A percentile compares a stretch with the other conserved stretches of the same genome.
Conservation (phyloP, 805 yeast species). For the Wickerhamiella spandovensis region DNA sequence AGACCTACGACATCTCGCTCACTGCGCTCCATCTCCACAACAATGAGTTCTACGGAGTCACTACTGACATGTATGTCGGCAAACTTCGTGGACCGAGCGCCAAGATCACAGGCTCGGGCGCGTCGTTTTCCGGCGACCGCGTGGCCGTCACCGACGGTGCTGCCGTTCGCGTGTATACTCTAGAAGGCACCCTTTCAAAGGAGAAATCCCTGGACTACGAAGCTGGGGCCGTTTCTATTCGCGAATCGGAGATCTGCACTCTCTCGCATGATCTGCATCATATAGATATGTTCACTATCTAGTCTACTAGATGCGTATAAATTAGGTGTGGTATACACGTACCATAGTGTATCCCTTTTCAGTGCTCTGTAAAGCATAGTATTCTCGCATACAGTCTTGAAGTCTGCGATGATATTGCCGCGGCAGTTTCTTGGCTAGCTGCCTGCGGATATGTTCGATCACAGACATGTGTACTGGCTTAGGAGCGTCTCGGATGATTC, state of each 20-base stretch:
- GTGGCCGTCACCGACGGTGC: neutral
- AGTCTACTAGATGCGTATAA: neutral
- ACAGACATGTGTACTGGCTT: conserved; percentile 7
- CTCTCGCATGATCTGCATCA: neutral
- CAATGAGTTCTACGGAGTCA: neutral
- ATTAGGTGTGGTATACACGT: neutral
- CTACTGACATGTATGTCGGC: neutral
- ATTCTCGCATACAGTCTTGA: conserved; percentile 1
- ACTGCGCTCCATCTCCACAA: neutral
- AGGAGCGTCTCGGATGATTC: conserved; percentile 5
- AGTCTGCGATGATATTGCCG: conserved; percentile 4
- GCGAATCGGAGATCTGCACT: neutral
- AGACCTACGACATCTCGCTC: neutral
- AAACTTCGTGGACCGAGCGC: neutral
- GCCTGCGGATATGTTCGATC: conserved; percentile 2
- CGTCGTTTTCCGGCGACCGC: neutral
- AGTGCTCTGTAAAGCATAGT: conserved; percentile 2
- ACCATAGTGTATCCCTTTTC: neutral
- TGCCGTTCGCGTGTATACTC: neutral
- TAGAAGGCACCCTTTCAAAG: neutral
- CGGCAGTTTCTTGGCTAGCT: neutral
- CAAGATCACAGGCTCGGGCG: neutral
- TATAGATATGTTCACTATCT: neutral
- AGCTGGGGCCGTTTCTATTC: neutral
- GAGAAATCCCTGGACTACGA: neutral